Percentiles rank a stretch among this genome's conserved stretches.
phyloP scores from a whole-genome alignment of 23 red algal genomes.

The Gracilaria vermiculophylla region DNA sequence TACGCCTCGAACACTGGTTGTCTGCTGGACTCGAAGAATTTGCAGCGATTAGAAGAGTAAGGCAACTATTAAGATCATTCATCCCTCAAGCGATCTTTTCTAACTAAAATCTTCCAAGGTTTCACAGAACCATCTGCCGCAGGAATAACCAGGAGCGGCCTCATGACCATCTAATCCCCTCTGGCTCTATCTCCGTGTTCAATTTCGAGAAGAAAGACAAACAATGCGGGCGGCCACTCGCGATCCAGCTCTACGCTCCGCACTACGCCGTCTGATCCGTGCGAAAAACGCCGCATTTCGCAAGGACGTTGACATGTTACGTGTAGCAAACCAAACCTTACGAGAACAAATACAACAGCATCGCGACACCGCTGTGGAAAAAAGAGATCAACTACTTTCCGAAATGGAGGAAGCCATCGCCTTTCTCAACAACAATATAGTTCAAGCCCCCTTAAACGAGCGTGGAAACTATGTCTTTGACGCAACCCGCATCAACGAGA shows the following conservation, averaged over 20 bases:
- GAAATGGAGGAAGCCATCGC: slow-evolving; percentile 47
- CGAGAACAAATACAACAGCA: slow-evolving; percentile 52
- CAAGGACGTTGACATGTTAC: slow-evolving; percentile 43
- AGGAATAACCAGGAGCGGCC: too few species aligned
- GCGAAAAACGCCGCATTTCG: slow-evolving; percentile 48
- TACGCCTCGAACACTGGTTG: too few species aligned
- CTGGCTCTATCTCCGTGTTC: background rate
- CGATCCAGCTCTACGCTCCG: slow-evolving; percentile 33
- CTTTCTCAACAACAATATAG: slow-evolving; percentile 57
- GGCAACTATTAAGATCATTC: too few species aligned
- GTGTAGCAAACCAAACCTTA: slow-evolving; percentile 25
- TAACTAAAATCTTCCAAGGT: too few species aligned
- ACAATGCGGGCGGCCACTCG: background rate
- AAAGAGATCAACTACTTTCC: background rate
- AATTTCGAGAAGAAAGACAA: background rate
- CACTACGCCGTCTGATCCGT: slow-evolving; percentile 48
- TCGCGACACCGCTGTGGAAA: slow-evolving; percentile 1
- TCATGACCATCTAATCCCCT: too few species aligned
- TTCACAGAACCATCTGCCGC: too few species aligned
- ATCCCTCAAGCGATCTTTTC: too few species aligned
- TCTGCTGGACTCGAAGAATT: too few species aligned
- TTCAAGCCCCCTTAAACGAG: slow-evolving; percentile 58
- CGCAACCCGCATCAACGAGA: slow-evolving; percentile 33
- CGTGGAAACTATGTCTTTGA: slow-evolving; percentile 64
- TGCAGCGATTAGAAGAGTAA: too few species aligned